Evolutionary conservation across 108 stramenopile genomes (phyloP).

Genomic region (Schizochytrium sp.): DNA sequence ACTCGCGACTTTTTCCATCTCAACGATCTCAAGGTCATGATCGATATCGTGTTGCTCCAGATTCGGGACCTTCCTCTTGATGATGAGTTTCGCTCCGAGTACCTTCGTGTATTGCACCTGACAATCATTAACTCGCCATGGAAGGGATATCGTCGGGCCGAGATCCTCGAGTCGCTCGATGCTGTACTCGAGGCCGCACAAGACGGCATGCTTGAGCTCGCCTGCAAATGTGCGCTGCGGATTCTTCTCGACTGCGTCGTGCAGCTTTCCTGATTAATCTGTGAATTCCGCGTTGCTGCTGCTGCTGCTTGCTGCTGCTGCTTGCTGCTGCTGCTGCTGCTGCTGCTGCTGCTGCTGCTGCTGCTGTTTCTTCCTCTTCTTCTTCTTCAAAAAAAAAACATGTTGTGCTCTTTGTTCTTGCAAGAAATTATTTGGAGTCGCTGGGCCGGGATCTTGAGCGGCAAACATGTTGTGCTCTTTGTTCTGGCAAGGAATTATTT

Average conservation of each 20-base stretch:
- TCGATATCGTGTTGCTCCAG: background rate
- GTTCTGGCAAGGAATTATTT: no score
- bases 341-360: no score
- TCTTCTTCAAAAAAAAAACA: no score
- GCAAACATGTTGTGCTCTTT: no score
- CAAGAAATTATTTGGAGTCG: no score
- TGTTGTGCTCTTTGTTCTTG: no score
- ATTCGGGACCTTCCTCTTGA: background rate
- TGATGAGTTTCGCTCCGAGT: background rate
- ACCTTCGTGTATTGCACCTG: background rate
- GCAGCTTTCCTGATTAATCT: background rate
- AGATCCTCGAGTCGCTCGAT: slow-evolving; percentile 4
- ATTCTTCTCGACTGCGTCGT: background rate
- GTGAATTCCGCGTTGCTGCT: no score
- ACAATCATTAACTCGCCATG: background rate
- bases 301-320: no score
- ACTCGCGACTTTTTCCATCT: background rate
- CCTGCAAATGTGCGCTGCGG: background rate
- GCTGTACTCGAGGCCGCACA: background rate
- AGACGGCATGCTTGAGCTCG: background rate
- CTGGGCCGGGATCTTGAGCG: no score
- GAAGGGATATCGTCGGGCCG: background rate
- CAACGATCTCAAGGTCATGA: background rate
- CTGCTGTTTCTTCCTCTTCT: no score
- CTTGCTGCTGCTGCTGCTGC: no score